A percentile compares a stretch with the other conserved stretches of the same genome.
Evolutionary conservation across 192 early-diverging fungal species (phyloP).

Genomic region (Cetraspora pellucida): DNA sequence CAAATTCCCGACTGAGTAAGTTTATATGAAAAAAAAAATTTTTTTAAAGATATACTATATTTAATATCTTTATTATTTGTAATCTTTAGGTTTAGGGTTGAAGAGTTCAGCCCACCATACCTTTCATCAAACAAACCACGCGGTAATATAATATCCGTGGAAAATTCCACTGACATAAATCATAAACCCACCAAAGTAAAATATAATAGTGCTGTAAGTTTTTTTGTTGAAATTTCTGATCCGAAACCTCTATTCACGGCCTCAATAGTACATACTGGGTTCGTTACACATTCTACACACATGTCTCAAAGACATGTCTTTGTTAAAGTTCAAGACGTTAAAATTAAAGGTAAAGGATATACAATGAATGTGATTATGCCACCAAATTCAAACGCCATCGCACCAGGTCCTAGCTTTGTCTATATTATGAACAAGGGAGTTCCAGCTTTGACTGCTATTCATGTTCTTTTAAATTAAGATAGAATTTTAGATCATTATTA

Average conservation of each 20-base stretch:
- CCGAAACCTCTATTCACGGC: constrained; percentile 42
- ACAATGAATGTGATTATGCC: constrained; percentile 45
- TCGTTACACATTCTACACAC: constrained; percentile 56
- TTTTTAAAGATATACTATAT: neutral
- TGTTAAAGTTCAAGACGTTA: constrained; percentile 21
- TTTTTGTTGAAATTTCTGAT: constrained; percentile 32
- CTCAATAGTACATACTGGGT: constrained; percentile 53
- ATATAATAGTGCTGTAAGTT: constrained; percentile 33
- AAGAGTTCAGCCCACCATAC: constrained; percentile 59
- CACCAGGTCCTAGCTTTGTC: constrained; percentile 55
- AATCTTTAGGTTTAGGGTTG: constrained; percentile 48
- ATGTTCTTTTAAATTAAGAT: too few relatives aligned
- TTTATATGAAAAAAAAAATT: neutral
- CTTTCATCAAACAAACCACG: constrained; percentile 6
- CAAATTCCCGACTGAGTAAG: constrained; percentile 51
- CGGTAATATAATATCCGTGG: neutral
- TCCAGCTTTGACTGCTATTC: constrained; percentile 32
- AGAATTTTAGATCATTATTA: too few relatives aligned
- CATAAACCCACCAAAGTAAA: constrained; percentile 21
- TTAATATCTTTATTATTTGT: constrained; percentile 45
- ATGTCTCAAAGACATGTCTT: constrained; percentile 54
- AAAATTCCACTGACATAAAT: neutral
- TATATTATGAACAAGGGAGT: constrained; percentile 56
- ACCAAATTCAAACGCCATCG: constrained; percentile 56
- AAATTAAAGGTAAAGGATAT: neutral